Conservation (phyloP, 345 rosid species). For the Hibiscus mutabilis region DNA sequence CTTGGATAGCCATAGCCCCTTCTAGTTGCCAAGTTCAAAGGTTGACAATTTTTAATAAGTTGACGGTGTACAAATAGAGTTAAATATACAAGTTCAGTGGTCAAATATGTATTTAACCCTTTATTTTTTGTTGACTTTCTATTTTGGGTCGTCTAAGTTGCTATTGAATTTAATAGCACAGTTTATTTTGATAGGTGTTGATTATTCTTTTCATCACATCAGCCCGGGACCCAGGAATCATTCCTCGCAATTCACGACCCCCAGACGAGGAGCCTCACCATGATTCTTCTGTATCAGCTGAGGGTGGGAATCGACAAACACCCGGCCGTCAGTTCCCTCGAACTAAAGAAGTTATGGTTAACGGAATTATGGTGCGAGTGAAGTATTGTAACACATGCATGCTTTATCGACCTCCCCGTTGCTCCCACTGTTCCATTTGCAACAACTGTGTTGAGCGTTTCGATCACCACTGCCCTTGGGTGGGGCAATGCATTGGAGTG, state of each 20-base stretch:
- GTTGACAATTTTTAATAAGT: too few species aligned
- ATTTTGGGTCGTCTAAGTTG: slow-evolving; percentile 3
- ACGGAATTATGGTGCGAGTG: slow-evolving; percentile 72
- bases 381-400: slow-evolving; percentile 96
- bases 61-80: too few species aligned
- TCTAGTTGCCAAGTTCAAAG: too few species aligned
- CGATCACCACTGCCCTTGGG: slow-evolving; percentile 99
- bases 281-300: slow-evolving; percentile 52
- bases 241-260: slow-evolving; percentile 83
- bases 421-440: slow-evolving; percentile 92
- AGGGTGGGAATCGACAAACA: slow-evolving; percentile 70
- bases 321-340: slow-evolving; percentile 79
- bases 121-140: background rate
- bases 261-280: slow-evolving; percentile 77
- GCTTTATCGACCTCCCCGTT: slow-evolving; percentile 97
- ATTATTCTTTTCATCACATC: slow-evolving; percentile 79
- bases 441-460: slow-evolving; percentile 92
- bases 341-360: slow-evolving; percentile 72
- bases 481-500: slow-evolving; percentile 97
- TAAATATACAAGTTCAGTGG: too few species aligned
- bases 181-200: slow-evolving; percentile 60
- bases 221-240: slow-evolving; percentile 89
- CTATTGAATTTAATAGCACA: slow-evolving; percentile 13
- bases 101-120: background rate
- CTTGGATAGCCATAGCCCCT: background rate